These are phyloP conservation scores for Escallonia herrerae DNA, from an alignment of 129 eudicot species.

Conservation along the genomic window DNA sequence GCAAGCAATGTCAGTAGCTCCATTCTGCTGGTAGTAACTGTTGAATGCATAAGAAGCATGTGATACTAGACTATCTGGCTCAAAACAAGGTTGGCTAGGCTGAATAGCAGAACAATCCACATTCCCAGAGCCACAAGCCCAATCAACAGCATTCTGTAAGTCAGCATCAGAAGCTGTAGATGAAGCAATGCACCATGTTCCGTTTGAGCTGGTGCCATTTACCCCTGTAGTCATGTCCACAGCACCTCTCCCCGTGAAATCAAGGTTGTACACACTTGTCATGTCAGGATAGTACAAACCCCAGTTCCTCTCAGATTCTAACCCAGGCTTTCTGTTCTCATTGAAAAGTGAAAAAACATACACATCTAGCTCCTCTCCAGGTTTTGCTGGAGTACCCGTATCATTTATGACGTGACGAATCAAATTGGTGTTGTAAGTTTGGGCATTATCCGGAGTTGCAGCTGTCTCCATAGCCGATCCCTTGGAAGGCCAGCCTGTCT, in stretches of 20 bases:
- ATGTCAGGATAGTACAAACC: slow-evolving; percentile 87
- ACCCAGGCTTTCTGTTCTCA: slow-evolving; percentile 86
- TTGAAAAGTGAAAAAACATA: slow-evolving; percentile 82
- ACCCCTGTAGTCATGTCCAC: slow-evolving; percentile 40
- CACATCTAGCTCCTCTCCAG: slow-evolving; percentile 65
- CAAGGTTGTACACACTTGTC: slow-evolving; percentile 73
- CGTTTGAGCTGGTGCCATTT: slow-evolving; percentile 36
- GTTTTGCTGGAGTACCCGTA: slow-evolving; percentile 89
- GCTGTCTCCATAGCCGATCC: slow-evolving; percentile 77
- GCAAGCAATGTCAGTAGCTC: slow-evolving; percentile 87
- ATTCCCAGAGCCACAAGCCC: slow-evolving; percentile 92
- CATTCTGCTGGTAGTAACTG: slow-evolving; percentile 93
- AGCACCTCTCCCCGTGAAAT: slow-evolving; percentile 56
- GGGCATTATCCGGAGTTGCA: slow-evolving; percentile 89
- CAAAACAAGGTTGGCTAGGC: slow-evolving; percentile 94
- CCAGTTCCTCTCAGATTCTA: slow-evolving; percentile 95
- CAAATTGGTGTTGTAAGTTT: slow-evolving; percentile 74
- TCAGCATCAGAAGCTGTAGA: slow-evolving; percentile 57
- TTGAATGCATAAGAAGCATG: slow-evolving; percentile 92
- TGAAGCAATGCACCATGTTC: slow-evolving; percentile 88
- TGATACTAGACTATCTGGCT: slow-evolving; percentile 72
- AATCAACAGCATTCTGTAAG: slow-evolving; percentile 53
- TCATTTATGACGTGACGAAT: slow-evolving; percentile 77
- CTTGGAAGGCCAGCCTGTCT: slow-evolving; percentile 98
- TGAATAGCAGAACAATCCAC: slow-evolving; percentile 90